A percentile compares a stretch with the other conserved stretches of the same genome.
Evolutionary conservation across 305 asterid species (phyloP).

Genomic region (Fraxinus dipetala): DNA sequence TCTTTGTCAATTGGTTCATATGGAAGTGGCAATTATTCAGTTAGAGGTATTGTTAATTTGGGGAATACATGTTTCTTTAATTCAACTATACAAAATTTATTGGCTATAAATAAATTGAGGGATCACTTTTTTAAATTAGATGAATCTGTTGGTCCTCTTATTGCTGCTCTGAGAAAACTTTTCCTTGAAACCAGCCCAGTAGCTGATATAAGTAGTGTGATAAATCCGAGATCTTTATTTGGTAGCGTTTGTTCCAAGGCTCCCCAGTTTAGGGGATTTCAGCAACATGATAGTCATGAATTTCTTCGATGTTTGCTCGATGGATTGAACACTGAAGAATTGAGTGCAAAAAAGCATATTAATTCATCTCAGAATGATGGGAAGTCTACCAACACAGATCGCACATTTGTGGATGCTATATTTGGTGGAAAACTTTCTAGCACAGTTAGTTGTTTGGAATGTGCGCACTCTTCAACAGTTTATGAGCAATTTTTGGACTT

Average conservation of each 20-base stretch:
- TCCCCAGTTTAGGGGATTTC: constrained; percentile 87
- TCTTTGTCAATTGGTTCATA: constrained; percentile 27
- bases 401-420: constrained; percentile 64
- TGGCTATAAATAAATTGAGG: constrained; percentile 58
- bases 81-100: constrained; percentile 74
- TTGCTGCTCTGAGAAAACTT: constrained; percentile 62
- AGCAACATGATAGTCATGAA: constrained; percentile 96
- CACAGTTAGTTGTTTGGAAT: constrained; percentile 76
- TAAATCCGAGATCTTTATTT: constrained; percentile 72
- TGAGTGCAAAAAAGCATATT: constrained; percentile 40
- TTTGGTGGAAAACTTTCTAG: constrained; percentile 88
- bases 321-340: constrained; percentile 68
- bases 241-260: constrained; percentile 71
- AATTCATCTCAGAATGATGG: constrained; percentile 35
- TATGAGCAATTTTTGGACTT: constrained; percentile 82
- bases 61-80: constrained; percentile 97
- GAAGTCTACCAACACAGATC: constrained; percentile 29
- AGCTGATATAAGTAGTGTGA: constrained; percentile 43
- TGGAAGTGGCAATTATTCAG: constrained; percentile 34
- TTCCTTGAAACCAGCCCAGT: constrained; percentile 51
- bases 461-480: constrained; percentile 74
- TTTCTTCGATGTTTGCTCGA: constrained; percentile 85
- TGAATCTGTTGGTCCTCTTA: constrained; percentile 65
- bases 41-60: constrained; percentile 81
- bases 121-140: constrained; percentile 53